A percentile compares a stretch with the other conserved stretches of the same genome.
Conservation (phyloP, 805 yeast genomes). For the Zygoascus flipseniorum region DNA sequence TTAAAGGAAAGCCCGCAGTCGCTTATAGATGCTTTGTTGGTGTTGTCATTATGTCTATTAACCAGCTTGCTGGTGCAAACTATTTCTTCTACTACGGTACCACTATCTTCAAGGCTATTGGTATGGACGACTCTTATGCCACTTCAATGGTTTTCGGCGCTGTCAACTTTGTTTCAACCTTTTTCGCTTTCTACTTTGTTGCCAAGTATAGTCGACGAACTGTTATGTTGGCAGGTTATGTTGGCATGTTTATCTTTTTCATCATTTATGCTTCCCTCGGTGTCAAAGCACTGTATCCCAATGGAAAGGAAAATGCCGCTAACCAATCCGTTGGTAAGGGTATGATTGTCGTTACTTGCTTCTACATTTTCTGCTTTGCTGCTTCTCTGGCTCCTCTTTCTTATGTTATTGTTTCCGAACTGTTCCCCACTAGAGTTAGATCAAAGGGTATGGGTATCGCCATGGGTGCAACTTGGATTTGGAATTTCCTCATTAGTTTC, state of each 20-base stretch:
- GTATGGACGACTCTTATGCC: constrained; percentile 43
- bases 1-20: constrained; percentile 44
- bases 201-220: constrained; percentile 45
- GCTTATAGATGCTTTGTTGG: constrained; percentile 32
- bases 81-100: constrained; percentile 62
- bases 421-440: constrained; percentile 50
- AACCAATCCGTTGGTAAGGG: constrained; percentile 39
- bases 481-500: constrained; percentile 53
- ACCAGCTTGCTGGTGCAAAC: constrained; percentile 58
- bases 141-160: constrained; percentile 48
- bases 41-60: constrained; percentile 41
- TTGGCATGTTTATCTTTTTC: constrained; percentile 43
- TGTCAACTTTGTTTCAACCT: constrained; percentile 46
- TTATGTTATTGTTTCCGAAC: constrained; percentile 62
- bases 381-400: constrained; percentile 58
- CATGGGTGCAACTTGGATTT: constrained; percentile 34
- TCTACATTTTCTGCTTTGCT: constrained; percentile 43
- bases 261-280: constrained; percentile 43
- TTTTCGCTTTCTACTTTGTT: constrained; percentile 39
- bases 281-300: constrained; percentile 32
- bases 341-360: constrained; percentile 46
- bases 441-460: constrained; percentile 56
- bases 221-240: constrained; percentile 38
- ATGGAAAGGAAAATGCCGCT: constrained; percentile 21
- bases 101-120: constrained; percentile 37